A percentile compares a stretch with the other conserved stretches of the same genome.
phyloP scores from a whole-genome alignment of 495 filamentous ascomycete species.

The Hyaloscypha finlandica region DNA sequence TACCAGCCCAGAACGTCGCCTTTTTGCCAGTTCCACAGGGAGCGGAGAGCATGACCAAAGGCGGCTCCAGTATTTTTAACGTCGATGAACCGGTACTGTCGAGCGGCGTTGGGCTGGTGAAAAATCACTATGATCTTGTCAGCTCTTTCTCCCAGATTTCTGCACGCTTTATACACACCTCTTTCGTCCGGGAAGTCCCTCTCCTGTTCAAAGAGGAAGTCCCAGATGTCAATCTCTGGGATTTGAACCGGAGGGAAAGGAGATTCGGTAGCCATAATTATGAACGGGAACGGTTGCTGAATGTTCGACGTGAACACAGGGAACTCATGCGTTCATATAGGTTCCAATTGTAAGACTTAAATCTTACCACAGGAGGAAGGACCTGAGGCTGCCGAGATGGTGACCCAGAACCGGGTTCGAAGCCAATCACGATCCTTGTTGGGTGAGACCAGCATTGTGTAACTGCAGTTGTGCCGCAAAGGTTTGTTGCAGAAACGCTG shows the following conservation, averaged over 20 bases:
- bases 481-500: too few species aligned
- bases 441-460: too few species aligned
- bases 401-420: too few species aligned
- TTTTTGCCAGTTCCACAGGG: conserved; percentile 76
- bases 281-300: background rate
- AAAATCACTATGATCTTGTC: conserved; percentile 63
- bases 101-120: conserved; percentile 67
- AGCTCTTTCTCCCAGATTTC: background rate
- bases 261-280: conserved; percentile 36
- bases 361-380: too few species aligned
- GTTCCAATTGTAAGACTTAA: too few species aligned
- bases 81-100: conserved; percentile 69
- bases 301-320: too few species aligned
- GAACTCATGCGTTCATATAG: too few species aligned
- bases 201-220: conserved; percentile 73
- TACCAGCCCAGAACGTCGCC: conserved; percentile 72
- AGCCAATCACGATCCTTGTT: too few species aligned
- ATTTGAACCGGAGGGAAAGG: conserved; percentile 58
- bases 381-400: too few species aligned
- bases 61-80: conserved; percentile 64
- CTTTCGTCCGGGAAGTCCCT: conserved; percentile 64
- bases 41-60: conserved; percentile 77
- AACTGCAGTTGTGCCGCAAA: too few species aligned
- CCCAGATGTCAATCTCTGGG: conserved; percentile 68
- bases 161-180: conserved; percentile 40